Conservation (phyloP, 345 rosid species). For the Ricinus communis region DNA sequence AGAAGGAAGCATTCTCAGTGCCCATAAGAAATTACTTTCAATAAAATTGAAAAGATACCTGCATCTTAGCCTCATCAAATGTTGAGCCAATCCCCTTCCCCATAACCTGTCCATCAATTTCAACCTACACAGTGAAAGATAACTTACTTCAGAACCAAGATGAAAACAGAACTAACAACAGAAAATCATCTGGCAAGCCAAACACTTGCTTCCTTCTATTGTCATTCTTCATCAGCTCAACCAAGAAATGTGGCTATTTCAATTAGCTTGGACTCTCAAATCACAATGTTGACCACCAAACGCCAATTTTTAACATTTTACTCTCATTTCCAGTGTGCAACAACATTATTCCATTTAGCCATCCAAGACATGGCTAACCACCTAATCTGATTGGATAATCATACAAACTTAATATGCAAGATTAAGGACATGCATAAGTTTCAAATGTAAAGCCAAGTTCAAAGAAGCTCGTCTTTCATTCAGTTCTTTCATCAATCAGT, state of each 20-base stretch:
- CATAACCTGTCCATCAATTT: constrained; percentile 84
- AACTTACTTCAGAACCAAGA: constrained; percentile 7
- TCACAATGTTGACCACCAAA: background rate
- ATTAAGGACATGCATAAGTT: background rate
- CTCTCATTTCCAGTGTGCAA: background rate
- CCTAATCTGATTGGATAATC: background rate
- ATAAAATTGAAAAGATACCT: constrained; percentile 39
- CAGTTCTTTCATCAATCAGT: background rate
- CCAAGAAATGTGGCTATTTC: background rate
- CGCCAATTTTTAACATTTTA: background rate
- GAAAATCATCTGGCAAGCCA: background rate
- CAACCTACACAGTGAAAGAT: constrained; percentile 56
- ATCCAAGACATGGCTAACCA: background rate
- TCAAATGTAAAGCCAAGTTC: background rate
- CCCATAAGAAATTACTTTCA: constrained; percentile 9
- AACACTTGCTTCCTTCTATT: background rate
- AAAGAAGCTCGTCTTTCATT: background rate
- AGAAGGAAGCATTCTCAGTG: background rate
- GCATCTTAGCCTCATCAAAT: constrained; percentile 95
- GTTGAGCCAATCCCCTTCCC: constrained; percentile 84
- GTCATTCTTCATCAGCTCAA: background rate
- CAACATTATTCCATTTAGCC: background rate
- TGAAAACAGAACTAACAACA: background rate
- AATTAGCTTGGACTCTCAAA: constrained; percentile 9
- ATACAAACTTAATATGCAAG: background rate